Evolutionary conservation across 2,329 filamentous ascomycete genomes (phyloP).

Genomic region (Xylaria sp.): DNA sequence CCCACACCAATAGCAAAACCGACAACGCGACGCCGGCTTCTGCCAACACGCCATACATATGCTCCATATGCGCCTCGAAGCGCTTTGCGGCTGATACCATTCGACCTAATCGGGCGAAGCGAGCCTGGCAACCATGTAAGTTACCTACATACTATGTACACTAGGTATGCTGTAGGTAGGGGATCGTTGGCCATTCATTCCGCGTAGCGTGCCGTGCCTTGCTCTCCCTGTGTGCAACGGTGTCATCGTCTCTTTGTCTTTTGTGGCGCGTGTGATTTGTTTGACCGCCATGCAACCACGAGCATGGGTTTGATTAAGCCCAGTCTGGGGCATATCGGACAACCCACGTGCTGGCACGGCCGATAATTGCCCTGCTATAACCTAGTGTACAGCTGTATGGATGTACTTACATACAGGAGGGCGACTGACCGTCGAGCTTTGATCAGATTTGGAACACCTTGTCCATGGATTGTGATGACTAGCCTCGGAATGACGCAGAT

Average conservation of each 20-base stretch:
- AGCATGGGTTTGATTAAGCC: slow-evolving; percentile 44
- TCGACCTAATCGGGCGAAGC: slow-evolving; percentile 19
- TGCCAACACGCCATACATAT: slow-evolving; percentile 1
- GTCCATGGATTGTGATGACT: slow-evolving; percentile 1
- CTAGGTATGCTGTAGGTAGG: slow-evolving; percentile 16
- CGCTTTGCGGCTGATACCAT: slow-evolving; percentile 28
- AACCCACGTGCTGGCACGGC: slow-evolving; percentile 36
- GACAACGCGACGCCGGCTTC: slow-evolving; percentile 5
- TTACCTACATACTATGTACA: no score
- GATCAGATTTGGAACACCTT: slow-evolving; percentile 32
- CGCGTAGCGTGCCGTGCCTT: slow-evolving; percentile 43
- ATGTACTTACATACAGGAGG: no score
- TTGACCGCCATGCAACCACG: slow-evolving; percentile 40
- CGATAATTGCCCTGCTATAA: slow-evolving; percentile 26
- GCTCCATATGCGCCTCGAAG: slow-evolving; percentile 4
- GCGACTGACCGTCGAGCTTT: slow-evolving; percentile 1
- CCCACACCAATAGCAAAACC: slow-evolving; percentile 2
- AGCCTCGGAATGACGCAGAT: slow-evolving; percentile 37
- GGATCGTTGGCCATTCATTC: slow-evolving; percentile 41
- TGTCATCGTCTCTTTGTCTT: slow-evolving; percentile 40
- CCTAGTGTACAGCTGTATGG: background rate
- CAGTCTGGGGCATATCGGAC: slow-evolving; percentile 27
- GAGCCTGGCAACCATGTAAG: slow-evolving; percentile 15
- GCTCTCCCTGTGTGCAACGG: slow-evolving; percentile 37
- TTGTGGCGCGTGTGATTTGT: slow-evolving; percentile 41